Conservation (phyloP, 2,329 filamentous ascomycete genomes). For the Aureobasidium sp. region DNA sequence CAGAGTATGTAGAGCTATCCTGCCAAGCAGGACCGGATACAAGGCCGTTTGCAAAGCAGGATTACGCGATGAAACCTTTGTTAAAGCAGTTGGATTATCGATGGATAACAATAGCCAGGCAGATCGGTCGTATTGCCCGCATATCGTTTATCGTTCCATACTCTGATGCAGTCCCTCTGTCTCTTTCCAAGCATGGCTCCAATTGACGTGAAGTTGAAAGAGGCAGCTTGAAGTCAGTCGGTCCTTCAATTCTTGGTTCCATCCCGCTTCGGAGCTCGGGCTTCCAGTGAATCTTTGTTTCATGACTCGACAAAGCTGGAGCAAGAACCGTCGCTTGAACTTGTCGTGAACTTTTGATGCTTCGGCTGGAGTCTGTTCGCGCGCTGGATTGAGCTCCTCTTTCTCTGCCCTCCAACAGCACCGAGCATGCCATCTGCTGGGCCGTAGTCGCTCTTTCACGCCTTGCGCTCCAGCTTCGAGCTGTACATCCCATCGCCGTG, state of each 20-base stretch:
- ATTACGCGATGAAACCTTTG: constrained; percentile 10
- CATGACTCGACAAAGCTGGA: constrained; percentile 12
- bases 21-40: constrained; percentile 1
- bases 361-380: not conserved
- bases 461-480: not conserved
- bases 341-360: constrained; percentile 7
- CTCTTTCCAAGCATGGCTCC: not conserved
- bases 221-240: not conserved
- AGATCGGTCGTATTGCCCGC: not conserved
- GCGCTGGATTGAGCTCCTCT: not conserved
- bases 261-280: not conserved
- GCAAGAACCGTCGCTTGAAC: constrained; percentile 1
- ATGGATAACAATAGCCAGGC: not conserved
- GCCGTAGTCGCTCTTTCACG: not conserved
- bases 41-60: constrained; percentile 9
- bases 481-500: too few relatives aligned
- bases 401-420: not conserved
- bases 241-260: not conserved
- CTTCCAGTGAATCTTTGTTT: not conserved
- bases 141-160: not conserved
- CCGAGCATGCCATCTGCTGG: not conserved
- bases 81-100: constrained; percentile 2
- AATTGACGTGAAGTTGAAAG: not conserved
- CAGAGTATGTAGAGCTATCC: not conserved
- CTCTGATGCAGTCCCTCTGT: not conserved